Conservation (phyloP, 2,329 filamentous ascomycete genomes). For the Mycosphaerella arachidis region DNA sequence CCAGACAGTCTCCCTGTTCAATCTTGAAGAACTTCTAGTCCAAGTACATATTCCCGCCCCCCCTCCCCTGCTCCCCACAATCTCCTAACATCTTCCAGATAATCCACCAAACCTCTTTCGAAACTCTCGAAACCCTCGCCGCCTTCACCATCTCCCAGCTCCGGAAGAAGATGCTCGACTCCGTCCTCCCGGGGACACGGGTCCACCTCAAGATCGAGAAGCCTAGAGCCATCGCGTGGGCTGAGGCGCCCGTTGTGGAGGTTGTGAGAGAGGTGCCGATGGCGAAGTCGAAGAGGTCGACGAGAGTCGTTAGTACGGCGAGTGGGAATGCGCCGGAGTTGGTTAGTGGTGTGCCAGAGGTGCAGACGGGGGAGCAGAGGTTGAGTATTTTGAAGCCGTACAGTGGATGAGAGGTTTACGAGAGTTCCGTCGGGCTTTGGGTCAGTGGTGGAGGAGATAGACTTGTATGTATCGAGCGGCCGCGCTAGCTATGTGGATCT, state of each 20-base stretch:
- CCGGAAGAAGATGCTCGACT: slow-evolving; percentile 30
- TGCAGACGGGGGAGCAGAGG: neutral
- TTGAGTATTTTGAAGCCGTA: slow-evolving; percentile 22
- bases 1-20: slow-evolving; percentile 15
- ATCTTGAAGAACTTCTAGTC: neutral
- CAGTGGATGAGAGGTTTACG: neutral
- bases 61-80: neutral
- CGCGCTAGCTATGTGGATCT: no score
- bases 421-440: neutral
- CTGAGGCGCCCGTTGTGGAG: slow-evolving; percentile 67
- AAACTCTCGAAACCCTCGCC: slow-evolving; percentile 48
- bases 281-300: slow-evolving; percentile 5
- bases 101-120: slow-evolving; percentile 41
- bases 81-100: slow-evolving; percentile 27
- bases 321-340: neutral
- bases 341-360: neutral
- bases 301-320: neutral
- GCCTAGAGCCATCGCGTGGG: slow-evolving; percentile 67
- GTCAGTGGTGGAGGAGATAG: no score
- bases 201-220: slow-evolving; percentile 64
- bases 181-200: slow-evolving; percentile 40
- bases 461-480: no score
- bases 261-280: slow-evolving; percentile 34
- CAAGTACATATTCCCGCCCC: neutral
- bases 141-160: slow-evolving; percentile 41